A percentile compares a stretch with the other conserved stretches of the same genome.
These are phyloP conservation scores for Aspergillus leporis DNA, from an alignment of 495 filamentous ascomycete genomes.

Conservation along the genomic window DNA sequence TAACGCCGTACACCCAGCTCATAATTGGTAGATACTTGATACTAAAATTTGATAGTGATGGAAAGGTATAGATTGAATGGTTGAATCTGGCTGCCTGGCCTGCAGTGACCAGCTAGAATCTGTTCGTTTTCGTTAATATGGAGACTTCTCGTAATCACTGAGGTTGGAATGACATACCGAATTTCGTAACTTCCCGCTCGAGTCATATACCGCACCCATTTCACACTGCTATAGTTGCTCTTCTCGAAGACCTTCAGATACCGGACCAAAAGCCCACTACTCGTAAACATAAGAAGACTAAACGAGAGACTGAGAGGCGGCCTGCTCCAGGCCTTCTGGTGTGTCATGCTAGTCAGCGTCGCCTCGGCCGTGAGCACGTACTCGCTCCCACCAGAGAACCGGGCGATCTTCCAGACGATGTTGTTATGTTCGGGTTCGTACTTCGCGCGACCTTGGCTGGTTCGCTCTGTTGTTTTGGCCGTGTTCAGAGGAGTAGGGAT, in stretches of 20 bases:
- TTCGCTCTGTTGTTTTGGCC: slow-evolving; percentile 89
- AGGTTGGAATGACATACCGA: slow-evolving; percentile 36
- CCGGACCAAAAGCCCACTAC: slow-evolving; percentile 83
- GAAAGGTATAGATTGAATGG: background rate
- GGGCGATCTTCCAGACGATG: slow-evolving; percentile 98
- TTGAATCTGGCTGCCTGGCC: slow-evolving; percentile 11
- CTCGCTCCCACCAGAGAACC: slow-evolving; percentile 94
- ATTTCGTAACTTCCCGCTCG: slow-evolving; percentile 69
- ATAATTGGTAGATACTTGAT: slow-evolving; percentile 5
- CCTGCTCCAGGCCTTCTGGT: slow-evolving; percentile 96
- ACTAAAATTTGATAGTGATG: background rate
- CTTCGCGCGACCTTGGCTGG: slow-evolving; percentile 93
- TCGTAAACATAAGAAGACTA: slow-evolving; percentile 96
- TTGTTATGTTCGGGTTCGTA: slow-evolving; percentile 98
- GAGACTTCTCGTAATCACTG: background rate
- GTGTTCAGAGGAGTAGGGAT: slow-evolving; percentile 98
- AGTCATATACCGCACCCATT: slow-evolving; percentile 99
- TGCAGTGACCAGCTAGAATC: slow-evolving; percentile 20
- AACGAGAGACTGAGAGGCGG: slow-evolving; percentile 92
- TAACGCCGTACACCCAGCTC: slow-evolving; percentile 14
- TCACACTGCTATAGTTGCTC: slow-evolving; percentile 96
- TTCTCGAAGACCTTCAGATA: slow-evolving; percentile 99
- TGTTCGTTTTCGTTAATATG: slow-evolving; percentile 3
- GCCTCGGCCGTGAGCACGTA: slow-evolving; percentile 94
- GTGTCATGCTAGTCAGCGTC: slow-evolving; percentile 91